These are phyloP conservation scores for Rhododendron kiyosumense DNA, from an alignment of 148 eudicot genomes.

Conservation along the genomic window DNA sequence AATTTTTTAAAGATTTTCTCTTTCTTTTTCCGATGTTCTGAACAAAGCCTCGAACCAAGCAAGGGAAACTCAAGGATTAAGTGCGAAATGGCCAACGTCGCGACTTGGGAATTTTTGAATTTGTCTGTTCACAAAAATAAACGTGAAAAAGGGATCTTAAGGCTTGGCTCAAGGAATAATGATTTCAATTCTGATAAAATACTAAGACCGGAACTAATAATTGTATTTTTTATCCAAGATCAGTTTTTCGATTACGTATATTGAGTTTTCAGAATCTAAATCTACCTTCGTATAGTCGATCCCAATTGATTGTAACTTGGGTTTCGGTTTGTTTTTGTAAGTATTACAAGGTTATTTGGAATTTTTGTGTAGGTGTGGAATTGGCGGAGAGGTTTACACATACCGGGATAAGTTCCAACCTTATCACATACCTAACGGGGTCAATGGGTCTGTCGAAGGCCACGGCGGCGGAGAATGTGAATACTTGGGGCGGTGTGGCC, in stretches of 20 bases:
- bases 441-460: constrained; percentile 47
- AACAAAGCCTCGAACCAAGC: not conserved
- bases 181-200: not conserved
- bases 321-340: not conserved
- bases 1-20: not conserved
- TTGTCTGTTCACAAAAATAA: not conserved
- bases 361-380: constrained; percentile 37
- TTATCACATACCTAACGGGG: constrained; percentile 30
- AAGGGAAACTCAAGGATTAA: not conserved
- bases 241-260: no score
- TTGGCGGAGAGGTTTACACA: constrained; percentile 60
- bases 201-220: not conserved
- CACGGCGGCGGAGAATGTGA: constrained; percentile 45
- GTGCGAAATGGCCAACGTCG: not conserved
- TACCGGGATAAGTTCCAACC: constrained; percentile 44
- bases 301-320: not conserved
- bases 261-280: not conserved
- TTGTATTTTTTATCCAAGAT: no score
- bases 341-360: not conserved
- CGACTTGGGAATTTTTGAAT: not conserved
- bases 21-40: not conserved
- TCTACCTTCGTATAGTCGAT: not conserved
- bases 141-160: not conserved
- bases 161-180: not conserved
- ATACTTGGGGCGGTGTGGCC: constrained; percentile 48